Percentiles rank a stretch among this genome's conserved stretches.
These are phyloP conservation scores for Lachnellula arida DNA, from an alignment of 2,329 filamentous ascomycete genomes.

Conservation along the genomic window DNA sequence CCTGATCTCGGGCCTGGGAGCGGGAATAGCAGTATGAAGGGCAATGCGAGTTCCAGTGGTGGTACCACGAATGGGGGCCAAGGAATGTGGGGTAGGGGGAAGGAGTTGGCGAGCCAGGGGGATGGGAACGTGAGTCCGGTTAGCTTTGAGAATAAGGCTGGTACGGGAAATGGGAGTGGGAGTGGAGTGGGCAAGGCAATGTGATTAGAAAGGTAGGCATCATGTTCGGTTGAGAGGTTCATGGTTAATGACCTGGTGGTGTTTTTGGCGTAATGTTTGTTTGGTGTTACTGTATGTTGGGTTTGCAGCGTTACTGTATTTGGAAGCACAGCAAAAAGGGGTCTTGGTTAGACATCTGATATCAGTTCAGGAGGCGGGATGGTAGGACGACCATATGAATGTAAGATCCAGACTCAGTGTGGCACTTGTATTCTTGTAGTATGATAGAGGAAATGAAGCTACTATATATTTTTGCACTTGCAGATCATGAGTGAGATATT, in stretches of 20 bases:
- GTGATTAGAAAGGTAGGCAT: slow-evolving; percentile 2
- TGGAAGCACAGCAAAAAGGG: neutral
- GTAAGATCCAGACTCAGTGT: no score
- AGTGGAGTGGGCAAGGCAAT: slow-evolving; percentile 16
- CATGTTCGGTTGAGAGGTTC: neutral
- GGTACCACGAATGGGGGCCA: slow-evolving; percentile 3
- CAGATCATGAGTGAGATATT: no score
- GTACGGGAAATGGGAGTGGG: slow-evolving; percentile 21
- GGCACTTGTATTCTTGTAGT: neutral
- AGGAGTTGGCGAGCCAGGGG: slow-evolving; percentile 8
- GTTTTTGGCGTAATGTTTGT: neutral
- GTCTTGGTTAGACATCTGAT: neutral
- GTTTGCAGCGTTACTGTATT: neutral
- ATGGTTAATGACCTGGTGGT: neutral
- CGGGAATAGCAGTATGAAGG: slow-evolving; percentile 15
- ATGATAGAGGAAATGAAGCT: neutral
- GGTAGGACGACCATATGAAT: neutral
- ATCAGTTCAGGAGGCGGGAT: neutral
- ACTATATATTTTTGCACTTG: neutral
- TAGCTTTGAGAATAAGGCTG: slow-evolving; percentile 13
- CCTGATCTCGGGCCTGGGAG: slow-evolving; percentile 46
- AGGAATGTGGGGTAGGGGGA: slow-evolving; percentile 4
- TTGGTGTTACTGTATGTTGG: neutral
- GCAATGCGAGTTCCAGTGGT: slow-evolving; percentile 13
- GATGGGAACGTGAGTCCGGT: slow-evolving; percentile 18